A percentile compares a stretch with the other conserved stretches of the same genome.
Evolutionary conservation across 768 basidiomycete species (phyloP).

Genomic region (Lentinula lateritia): DNA sequence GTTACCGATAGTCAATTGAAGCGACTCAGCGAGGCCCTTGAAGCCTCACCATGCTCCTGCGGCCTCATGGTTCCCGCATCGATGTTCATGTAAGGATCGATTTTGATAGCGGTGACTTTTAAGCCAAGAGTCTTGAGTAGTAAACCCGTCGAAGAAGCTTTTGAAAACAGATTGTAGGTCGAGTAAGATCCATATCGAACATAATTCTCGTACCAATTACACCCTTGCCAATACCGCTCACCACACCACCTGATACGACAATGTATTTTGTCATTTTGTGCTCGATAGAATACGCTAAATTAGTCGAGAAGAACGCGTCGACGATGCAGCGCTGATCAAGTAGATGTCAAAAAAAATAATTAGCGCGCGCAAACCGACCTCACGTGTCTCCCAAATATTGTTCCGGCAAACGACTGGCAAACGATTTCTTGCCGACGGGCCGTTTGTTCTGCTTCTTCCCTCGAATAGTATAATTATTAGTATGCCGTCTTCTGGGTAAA

Average conservation of each 20-base stretch:
- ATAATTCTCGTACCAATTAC: conserved; percentile 75
- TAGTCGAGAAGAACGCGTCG: not conserved
- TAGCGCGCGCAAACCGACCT: not conserved
- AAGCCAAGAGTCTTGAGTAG: conserved; percentile 92
- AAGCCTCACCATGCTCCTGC: conserved; percentile 87
- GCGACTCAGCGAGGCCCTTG: not conserved
- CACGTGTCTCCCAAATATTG: not conserved
- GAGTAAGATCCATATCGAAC: conserved; percentile 12
- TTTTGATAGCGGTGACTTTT: conserved; percentile 98
- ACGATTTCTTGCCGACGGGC: not conserved
- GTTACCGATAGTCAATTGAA: conserved; percentile 10
- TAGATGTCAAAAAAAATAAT: not conserved
- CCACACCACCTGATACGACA: conserved; percentile 92
- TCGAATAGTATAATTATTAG: no score
- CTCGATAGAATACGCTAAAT: not conserved
- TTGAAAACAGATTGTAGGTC: conserved; percentile 7
- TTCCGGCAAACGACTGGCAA: not conserved
- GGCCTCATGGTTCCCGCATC: conserved; percentile 99
- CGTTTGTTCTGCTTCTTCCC: not conserved
- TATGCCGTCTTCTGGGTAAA: conserved; percentile 15
- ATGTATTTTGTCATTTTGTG: conserved; percentile 88
- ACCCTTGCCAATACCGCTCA: conserved; percentile 98
- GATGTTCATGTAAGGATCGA: conserved; percentile 99
- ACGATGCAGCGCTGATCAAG: not conserved
- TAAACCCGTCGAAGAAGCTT: conserved; percentile 95